Conservation (phyloP, 75 land plant species). For the Sequoiadendron giganteum region DNA sequence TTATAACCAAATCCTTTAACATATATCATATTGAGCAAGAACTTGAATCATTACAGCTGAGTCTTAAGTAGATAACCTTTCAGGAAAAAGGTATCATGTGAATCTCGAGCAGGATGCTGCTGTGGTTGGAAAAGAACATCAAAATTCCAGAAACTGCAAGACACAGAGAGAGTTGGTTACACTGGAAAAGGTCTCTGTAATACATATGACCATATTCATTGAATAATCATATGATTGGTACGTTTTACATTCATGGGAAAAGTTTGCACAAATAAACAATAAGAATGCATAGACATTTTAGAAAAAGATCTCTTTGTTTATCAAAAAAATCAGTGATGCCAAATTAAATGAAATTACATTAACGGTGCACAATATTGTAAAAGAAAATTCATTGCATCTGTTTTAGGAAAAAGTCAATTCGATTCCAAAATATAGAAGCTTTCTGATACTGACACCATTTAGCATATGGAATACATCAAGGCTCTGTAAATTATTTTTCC, state of each 20-base stretch:
- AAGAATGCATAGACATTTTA: not conserved
- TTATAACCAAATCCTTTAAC: not conserved
- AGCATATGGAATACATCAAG: not conserved
- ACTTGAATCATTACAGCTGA: not conserved
- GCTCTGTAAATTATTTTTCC: not conserved
- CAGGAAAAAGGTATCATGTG: constrained; percentile 96
- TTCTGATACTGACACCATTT: not conserved
- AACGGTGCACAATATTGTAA: not conserved
- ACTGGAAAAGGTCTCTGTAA: not conserved
- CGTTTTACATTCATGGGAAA: not conserved
- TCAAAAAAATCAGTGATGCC: not conserved
- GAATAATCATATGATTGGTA: not conserved
- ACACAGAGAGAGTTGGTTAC: not conserved
- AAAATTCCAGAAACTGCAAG: constrained; percentile 94
- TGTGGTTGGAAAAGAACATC: constrained; percentile 98
- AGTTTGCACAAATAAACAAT: not conserved
- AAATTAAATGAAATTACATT: not conserved
- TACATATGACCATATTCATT: not conserved
- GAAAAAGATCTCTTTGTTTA: not conserved
- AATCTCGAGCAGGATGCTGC: constrained; percentile 99
- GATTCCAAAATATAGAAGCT: not conserved
- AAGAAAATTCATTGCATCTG: not conserved
- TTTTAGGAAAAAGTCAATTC: not conserved
- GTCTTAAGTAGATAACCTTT: constrained; percentile 39
- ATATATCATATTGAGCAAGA: constrained; percentile 2